Percentiles rank a stretch among this genome's conserved stretches.
Conservation (phyloP, 2,329 filamentous ascomycete species). For the Pseudogymnoascus sp. region DNA sequence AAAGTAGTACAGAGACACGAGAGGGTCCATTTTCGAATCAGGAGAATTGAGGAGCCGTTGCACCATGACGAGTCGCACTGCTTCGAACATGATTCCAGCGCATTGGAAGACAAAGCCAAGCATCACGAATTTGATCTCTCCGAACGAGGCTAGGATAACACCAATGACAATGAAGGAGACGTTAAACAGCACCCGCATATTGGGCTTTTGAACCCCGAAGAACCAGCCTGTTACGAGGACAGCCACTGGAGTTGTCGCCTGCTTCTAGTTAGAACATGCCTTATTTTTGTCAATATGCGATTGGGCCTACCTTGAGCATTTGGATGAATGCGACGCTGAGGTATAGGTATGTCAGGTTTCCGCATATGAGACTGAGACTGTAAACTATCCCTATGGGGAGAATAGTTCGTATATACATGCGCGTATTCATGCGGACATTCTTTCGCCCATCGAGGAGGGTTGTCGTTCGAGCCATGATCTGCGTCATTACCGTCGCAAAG, state of each 20-base stretch:
- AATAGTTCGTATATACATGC: constrained; percentile 86
- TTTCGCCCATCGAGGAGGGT: constrained; percentile 87
- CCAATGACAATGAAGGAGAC: constrained; percentile 92
- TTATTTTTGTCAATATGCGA: neutral
- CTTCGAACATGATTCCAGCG: constrained; percentile 73
- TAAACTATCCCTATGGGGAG: constrained; percentile 94
- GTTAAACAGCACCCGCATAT: constrained; percentile 81
- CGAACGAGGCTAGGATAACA: constrained; percentile 88
- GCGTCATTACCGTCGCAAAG: constrained; percentile 91
- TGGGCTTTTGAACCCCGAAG: constrained; percentile 71
- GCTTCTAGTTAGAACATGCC: constrained; percentile 14
- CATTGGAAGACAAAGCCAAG: constrained; percentile 74
- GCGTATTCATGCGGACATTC: constrained; percentile 93
- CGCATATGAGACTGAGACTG: constrained; percentile 91
- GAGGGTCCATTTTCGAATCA: constrained; percentile 87
- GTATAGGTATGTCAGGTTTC: constrained; percentile 92
- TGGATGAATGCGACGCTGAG: constrained; percentile 95
- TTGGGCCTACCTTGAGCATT: constrained; percentile 79
- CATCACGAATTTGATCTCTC: constrained; percentile 89
- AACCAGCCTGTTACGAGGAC: constrained; percentile 86
- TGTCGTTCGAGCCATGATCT: constrained; percentile 85
- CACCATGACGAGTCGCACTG: constrained; percentile 76
- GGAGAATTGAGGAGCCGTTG: constrained; percentile 73
- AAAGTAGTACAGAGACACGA: constrained; percentile 86
- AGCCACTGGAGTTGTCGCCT: constrained; percentile 92